Evolutionary conservation across 2,329 filamentous ascomycete species (phyloP).

Genomic region (Alternaria conjuncta): DNA sequence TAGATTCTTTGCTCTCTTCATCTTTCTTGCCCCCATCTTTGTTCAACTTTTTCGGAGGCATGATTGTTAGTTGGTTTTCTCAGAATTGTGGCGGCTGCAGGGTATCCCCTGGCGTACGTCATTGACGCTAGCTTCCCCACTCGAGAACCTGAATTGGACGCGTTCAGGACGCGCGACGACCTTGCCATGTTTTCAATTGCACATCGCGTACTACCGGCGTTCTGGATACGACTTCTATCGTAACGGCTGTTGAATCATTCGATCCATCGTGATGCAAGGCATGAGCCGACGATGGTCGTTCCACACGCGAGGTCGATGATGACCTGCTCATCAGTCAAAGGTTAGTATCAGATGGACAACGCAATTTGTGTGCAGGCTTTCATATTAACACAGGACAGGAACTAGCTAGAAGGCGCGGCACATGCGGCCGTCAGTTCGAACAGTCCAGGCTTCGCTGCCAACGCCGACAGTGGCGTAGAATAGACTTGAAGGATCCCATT

Average conservation of each 20-base stretch:
- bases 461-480: slow-evolving; percentile 40
- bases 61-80: neutral
- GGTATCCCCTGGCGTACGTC: slow-evolving; percentile 3
- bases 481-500: slow-evolving; percentile 36
- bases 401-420: slow-evolving; percentile 9
- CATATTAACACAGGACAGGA: neutral
- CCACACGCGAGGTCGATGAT: neutral
- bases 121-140: slow-evolving; percentile 9
- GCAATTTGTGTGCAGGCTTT: neutral
- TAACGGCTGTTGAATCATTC: neutral
- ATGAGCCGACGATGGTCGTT: neutral
- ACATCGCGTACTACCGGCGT: neutral
- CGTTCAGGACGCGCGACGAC: neutral
- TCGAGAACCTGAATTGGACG: neutral
- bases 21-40: neutral
- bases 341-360: neutral
- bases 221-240: neutral
- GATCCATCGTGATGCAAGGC: neutral
- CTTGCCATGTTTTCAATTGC: neutral
- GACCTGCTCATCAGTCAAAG: neutral
- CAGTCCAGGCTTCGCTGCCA: slow-evolving; percentile 35
- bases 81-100: neutral
- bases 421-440: slow-evolving; percentile 18
- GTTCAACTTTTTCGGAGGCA: slow-evolving; percentile 11
- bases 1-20: neutral